Base-by-base conservation (phyloP, 1,284 basidiomycete species). In the Rhizopogon parksii region DNA sequence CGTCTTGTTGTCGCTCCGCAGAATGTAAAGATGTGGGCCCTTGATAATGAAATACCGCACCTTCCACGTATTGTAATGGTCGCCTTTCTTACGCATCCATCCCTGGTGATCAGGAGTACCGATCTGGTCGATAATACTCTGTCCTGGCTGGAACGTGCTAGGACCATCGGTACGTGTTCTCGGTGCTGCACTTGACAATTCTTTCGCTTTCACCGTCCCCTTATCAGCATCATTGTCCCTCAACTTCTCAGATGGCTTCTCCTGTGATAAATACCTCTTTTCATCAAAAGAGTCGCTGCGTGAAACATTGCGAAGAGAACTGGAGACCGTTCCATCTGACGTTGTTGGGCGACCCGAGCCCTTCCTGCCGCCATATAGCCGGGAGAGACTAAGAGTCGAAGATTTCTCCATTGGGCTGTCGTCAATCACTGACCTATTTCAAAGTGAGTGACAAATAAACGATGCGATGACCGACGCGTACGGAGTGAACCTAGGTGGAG, bases 21-120 rank as follows among this genome's bases (percentile, higher is more conserved):
- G 67, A 63, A 85, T 88, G 66, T 98, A 97, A 49, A 97, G 61
- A 71, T 95, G 87, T 1, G 85, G 78, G 0, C 92, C 95, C 70
- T 97, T 96, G 63, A 99, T 80, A n/a, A 96, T 83, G 59, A 96
- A 91, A 71, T 91, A 99, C 43, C 95, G 77, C 59, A 79, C 67
- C 72, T 97, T 98, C 96, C 95, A 99, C 12, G 79, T 79, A 62
- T 91, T 93, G 70, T 97, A 98, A 53, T 87, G 77, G 50, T 97
- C 95, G 15, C 92, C 91, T 71, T 86, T 91, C 79, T 99, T 99
- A 66, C 89, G 80, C 83, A 99, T 88, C 88, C 92, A 98, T 7
- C 96, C 94, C 21, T 78, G 74, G 65, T 90, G 83, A 70, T 97
- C 94, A 12, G 91, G 83, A 37, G 79, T 79, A 12, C 94, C 93